A percentile compares a stretch with the other conserved stretches of the same genome.
Conservation (phyloP, 768 basidiomycete genomes). For the Tulasnella sp. region DNA sequence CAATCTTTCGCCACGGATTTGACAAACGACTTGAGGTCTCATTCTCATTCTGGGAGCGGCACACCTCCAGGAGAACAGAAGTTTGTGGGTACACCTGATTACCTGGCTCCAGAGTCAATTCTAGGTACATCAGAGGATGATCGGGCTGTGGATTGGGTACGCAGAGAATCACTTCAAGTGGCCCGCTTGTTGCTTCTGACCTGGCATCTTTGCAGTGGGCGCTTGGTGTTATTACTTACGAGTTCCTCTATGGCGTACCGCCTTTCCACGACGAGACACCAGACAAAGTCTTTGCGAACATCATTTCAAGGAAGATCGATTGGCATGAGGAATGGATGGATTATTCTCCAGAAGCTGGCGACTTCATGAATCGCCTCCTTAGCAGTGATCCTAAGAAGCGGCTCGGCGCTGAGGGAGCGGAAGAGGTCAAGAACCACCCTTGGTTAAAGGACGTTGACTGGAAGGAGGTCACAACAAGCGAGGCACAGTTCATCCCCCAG, state of each 20-base stretch:
- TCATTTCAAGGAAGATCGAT: slow-evolving; percentile 83
- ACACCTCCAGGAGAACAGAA: slow-evolving; percentile 81
- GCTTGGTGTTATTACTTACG: slow-evolving; percentile 93
- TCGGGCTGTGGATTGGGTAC: slow-evolving; percentile 91
- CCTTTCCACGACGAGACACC: slow-evolving; percentile 98
- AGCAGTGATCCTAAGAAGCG: slow-evolving; percentile 67
- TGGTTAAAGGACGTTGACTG: slow-evolving; percentile 89
- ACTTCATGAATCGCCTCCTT: slow-evolving; percentile 83
- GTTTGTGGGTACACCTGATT: slow-evolving; percentile 96
- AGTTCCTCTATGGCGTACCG: slow-evolving; percentile 92
- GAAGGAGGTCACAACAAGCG: slow-evolving; percentile 76
- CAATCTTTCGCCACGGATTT: slow-evolving; percentile 82
- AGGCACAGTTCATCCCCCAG: slow-evolving; percentile 93
- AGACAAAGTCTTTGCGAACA: slow-evolving; percentile 96
- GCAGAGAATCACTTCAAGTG: slow-evolving; percentile 24
- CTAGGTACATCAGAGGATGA: slow-evolving; percentile 93
- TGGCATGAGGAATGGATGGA: slow-evolving; percentile 96
- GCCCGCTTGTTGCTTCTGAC: slow-evolving; percentile 16
- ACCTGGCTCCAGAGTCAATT: slow-evolving; percentile 91
- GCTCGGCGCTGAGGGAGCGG: slow-evolving; percentile 75
- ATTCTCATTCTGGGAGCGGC: slow-evolving; percentile 54
- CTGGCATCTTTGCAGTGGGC: slow-evolving; percentile 62
- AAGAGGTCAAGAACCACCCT: slow-evolving; percentile 86
- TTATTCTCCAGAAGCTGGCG: slow-evolving; percentile 70
- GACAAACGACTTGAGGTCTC: slow-evolving; percentile 70